These are phyloP conservation scores for Cyphellophora attinorum DNA, from an alignment of 2,329 filamentous ascomycete species.

Conservation along the genomic window DNA sequence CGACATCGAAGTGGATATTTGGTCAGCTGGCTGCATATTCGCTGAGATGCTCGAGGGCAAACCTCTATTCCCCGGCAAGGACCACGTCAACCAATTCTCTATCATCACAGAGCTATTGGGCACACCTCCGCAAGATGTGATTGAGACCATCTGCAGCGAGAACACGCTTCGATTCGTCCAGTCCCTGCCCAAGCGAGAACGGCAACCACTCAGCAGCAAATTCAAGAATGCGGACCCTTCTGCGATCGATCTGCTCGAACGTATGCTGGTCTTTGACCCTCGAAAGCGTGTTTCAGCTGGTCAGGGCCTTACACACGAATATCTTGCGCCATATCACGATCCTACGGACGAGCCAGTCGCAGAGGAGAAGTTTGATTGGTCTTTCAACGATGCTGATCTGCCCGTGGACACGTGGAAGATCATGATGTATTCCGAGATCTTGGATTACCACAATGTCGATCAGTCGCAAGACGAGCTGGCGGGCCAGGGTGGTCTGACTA, in stretches of 20 bases:
- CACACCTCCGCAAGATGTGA: conserved; percentile 95
- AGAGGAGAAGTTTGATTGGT: conserved; percentile 99
- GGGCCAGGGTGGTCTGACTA: conserved; percentile 10
- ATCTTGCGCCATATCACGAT: conserved; percentile 93
- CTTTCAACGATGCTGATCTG: conserved; percentile 95
- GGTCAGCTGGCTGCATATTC: conserved; percentile 98
- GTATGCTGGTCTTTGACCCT: conserved; percentile 98
- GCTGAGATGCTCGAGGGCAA: conserved; percentile 99
- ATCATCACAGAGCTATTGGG: conserved; percentile 97
- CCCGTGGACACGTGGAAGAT: conserved; percentile 99
- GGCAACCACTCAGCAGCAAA: conserved; percentile 75
- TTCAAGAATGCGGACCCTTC: conserved; percentile 89
- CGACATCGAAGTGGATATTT: conserved; percentile 97
- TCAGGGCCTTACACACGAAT: conserved; percentile 80
- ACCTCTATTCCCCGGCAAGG: conserved; percentile 95
- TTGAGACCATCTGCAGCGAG: conserved; percentile 96
- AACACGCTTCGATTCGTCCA: conserved; percentile 97
- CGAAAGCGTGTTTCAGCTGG: conserved; percentile 84
- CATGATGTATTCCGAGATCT: conserved; percentile 99
- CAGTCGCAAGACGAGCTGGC: conserved; percentile 19
- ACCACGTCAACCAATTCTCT: conserved; percentile 98
- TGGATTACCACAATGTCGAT: conserved; percentile 96
- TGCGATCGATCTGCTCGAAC: conserved; percentile 90
- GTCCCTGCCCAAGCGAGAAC: conserved; percentile 87
- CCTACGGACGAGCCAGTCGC: conserved; percentile 91